Evolutionary conservation across 1,284 basidiomycete species (phyloP), one percentile per base, ranked within the genome.

Genomic region (Vanrija humicola): DNA sequence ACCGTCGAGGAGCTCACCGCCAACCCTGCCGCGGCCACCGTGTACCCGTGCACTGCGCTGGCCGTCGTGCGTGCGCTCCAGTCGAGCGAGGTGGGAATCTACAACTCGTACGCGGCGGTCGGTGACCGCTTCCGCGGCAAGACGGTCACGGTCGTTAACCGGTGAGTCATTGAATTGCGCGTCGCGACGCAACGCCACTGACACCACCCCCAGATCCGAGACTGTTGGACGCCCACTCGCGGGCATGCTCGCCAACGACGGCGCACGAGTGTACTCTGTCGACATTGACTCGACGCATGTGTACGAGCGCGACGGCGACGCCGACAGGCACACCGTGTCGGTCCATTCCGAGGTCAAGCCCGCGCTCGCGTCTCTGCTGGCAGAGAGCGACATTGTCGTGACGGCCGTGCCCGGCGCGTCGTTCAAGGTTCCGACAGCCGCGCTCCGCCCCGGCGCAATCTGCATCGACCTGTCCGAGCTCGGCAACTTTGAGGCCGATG

Each of bases 221-320:
- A 95, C 98, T 19, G 95, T 98, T 19, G 95, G 95, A 23, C 83
- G 95, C 52, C 95, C 95, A 3, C 82, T 98, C 9, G 95, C 93
- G 0, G 95, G 94, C 5, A 80, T 98, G 48, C 82, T 98, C 43
- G 85, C 93, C 14, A 98, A 98, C 72, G 95, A 98, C 70, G 95
- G 95, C 39, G 94, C 94, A 3, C 83, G 91, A 10, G 95, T 98
- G 2, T 88, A 95, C 71, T 93, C 90, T 9, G 90, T 90, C 21
- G 95, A 98, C 75, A 89, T 98, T 56, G 91, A 94, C 74, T 90
- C 26, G 2, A 42, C 38, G 10, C 46, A 56, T 15, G 14, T 56
- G n/a, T 56, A 51, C 49, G 28, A 51, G 19, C 29, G 43, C 18
- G 6, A 3, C 9, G 12, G 29, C 0, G 23, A n/a, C 12, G 50